Evolutionary conservation across 345 rosid species (phyloP), one percentile per base, ranked within the genome.

Genomic region (Gossypium ekmanianum): DNA sequence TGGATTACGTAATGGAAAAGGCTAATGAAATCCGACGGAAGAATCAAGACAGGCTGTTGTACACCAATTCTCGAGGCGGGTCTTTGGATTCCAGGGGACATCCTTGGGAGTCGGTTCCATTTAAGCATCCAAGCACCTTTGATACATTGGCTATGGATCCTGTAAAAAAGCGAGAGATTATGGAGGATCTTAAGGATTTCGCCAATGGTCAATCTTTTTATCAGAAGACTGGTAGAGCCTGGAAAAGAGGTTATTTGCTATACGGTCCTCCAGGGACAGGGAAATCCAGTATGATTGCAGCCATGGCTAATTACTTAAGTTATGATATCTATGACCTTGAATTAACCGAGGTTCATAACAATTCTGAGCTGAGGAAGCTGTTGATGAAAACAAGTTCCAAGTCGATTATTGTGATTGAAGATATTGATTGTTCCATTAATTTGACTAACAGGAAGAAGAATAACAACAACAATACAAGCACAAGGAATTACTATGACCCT

Each of bases 191-290:
- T n/a, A 77, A 54, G 9, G 97, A 90, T 77, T 92, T 92, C 70
- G 92, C 93, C 0, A 71, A 72, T 6, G 98, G 98, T 1, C 88
- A 88, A 43, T 8, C 80, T 0, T 94, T 94, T 71, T 94, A 94
- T 76, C 97, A 90, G 85, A 86, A 84, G 73, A 91, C 97, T 0
- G 98, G 98, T 10, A 76, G 97, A 74, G 97, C 98, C 54, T 94
- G 98, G 98, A 94, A 94, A 68, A 77, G 98, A 74, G 98, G 98
- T 0, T 94, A 94, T 62, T 76, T 94, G 79, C 90, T 94, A 0
- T 92, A 92, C 50, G 98, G 98, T 0, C 97, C 98, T 0, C 98
- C 98, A 0, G 98, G 98, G 13, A 94, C 98, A 0, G 98, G 98
- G 13, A 94, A 94, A 65, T 94, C 98, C 6, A 92, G 97, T 76